These are phyloP conservation scores for Skeletonema grethae DNA, from an alignment of 108 stramenopile species.

Conservation along the genomic window DNA sequence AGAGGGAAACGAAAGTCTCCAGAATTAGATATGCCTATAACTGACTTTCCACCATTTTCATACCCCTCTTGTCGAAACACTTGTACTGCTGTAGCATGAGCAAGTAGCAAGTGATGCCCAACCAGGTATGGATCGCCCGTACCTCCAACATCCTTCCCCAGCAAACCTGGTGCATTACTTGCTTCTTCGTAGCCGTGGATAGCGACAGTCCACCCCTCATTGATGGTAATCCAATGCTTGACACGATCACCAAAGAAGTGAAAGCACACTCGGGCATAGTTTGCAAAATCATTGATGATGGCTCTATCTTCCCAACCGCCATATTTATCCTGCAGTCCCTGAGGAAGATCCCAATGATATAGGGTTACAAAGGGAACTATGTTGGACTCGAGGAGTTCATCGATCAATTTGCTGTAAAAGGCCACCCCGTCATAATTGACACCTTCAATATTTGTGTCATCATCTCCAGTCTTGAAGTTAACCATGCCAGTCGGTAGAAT, in stretches of 20 bases:
- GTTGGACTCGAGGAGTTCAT: conserved; percentile 70
- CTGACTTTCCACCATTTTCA: conserved; percentile 45
- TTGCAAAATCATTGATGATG: conserved; percentile 74
- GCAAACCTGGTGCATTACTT: conserved; percentile 83
- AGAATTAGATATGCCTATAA: conserved; percentile 85
- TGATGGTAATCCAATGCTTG: conserved; percentile 92
- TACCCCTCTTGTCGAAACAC: conserved; percentile 71
- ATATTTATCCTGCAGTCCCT: conserved; percentile 75
- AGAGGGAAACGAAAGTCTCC: conserved; percentile 84
- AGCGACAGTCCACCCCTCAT: conserved; percentile 90
- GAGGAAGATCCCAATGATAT: conserved; percentile 97
- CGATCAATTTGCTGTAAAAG: conserved; percentile 89
- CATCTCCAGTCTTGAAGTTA: conserved; percentile 20
- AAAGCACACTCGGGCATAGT: conserved; percentile 91
- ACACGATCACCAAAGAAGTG: conserved; percentile 89
- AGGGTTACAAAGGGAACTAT: conserved; percentile 91
- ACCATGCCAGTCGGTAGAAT: conserved; percentile 82
- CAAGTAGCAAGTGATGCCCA: conserved; percentile 83
- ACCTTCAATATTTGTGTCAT: conserved; percentile 23
- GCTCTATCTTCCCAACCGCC: conserved; percentile 74
- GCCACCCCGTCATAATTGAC: conserved; percentile 78
- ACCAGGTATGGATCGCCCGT: conserved; percentile 66
- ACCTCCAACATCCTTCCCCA: conserved; percentile 29
- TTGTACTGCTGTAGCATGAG: conserved; percentile 84
- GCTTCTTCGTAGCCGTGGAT: conserved; percentile 88